These are phyloP conservation scores for Pittosporum tobira DNA, from an alignment of 129 eudicot genomes.

Conservation along the genomic window DNA sequence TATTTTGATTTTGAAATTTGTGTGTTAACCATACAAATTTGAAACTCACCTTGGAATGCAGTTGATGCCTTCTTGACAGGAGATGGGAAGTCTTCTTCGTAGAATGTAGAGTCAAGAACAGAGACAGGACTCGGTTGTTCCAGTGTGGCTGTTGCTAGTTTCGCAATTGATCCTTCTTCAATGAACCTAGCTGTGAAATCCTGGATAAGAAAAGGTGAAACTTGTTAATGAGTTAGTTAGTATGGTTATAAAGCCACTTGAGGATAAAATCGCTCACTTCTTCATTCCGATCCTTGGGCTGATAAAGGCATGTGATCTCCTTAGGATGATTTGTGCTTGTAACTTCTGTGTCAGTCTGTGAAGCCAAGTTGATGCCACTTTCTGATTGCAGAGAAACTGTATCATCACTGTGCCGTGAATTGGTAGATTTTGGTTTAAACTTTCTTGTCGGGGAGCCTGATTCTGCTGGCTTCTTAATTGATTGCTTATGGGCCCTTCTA, in stretches of 20 bases:
- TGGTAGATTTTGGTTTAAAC: conserved; percentile 27
- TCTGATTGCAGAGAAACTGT: conserved; percentile 52
- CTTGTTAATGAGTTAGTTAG: conserved; percentile 14
- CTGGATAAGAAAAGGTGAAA: conserved; percentile 32
- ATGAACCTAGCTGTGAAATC: conserved; percentile 28
- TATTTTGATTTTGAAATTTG: not conserved
- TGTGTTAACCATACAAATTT: not conserved
- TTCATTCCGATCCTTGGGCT: conserved; percentile 25
- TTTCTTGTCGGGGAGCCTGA: conserved; percentile 29
- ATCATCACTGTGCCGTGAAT: conserved; percentile 26
- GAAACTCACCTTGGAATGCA: conserved; percentile 52
- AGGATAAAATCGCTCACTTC: conserved; percentile 24
- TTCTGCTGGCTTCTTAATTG: conserved; percentile 19
- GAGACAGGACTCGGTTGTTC: conserved; percentile 98
- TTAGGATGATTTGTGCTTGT: conserved; percentile 22
- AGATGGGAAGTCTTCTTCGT: conserved; percentile 72
- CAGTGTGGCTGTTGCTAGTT: conserved; percentile 30
- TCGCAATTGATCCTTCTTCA: conserved; percentile 33
- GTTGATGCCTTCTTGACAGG: conserved; percentile 74
- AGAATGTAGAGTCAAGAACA: conserved; percentile 67
- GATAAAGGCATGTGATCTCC: conserved; percentile 12
- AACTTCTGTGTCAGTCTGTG: conserved; percentile 50
- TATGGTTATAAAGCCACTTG: not conserved
- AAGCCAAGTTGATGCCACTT: conserved; percentile 40
- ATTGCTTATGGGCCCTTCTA: conserved; percentile 28